These are phyloP conservation scores for Neoboletus subvelutipes DNA, from an alignment of 768 basidiomycete species.

Conservation along the genomic window DNA sequence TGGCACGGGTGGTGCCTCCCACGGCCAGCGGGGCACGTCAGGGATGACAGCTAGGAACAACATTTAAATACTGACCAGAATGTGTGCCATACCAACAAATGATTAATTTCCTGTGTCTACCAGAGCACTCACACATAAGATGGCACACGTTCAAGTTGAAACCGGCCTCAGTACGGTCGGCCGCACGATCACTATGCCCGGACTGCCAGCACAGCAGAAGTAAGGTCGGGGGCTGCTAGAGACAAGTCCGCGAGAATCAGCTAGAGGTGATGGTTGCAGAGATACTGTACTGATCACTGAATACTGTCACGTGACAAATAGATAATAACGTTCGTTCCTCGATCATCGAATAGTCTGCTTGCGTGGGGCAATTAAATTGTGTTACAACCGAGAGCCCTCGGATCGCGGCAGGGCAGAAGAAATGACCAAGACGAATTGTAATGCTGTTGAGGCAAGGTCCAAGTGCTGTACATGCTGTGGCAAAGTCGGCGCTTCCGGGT, in stretches of 20 bases:
- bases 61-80: not conserved
- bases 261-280: not conserved
- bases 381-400: not conserved
- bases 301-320: not conserved
- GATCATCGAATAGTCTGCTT: not conserved
- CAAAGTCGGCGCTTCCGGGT: not conserved
- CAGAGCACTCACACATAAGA: not conserved
- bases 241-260: not conserved
- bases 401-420: not conserved
- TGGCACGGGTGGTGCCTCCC: not conserved
- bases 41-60: constrained; percentile 8
- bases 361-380: not conserved
- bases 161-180: not conserved
- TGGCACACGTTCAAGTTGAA: not conserved
- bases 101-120: constrained; percentile 4
- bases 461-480: not conserved
- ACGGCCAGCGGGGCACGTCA: not conserved
- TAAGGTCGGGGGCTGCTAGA: not conserved
- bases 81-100: not conserved
- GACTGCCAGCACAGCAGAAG: constrained; percentile 1
- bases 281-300: not conserved
- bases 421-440: not conserved
- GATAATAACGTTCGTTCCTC: not conserved
- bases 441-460: not conserved
- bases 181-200: not conserved